Conservation (phyloP, 2,329 filamentous ascomycete genomes). For the Cladosporium sp. region DNA sequence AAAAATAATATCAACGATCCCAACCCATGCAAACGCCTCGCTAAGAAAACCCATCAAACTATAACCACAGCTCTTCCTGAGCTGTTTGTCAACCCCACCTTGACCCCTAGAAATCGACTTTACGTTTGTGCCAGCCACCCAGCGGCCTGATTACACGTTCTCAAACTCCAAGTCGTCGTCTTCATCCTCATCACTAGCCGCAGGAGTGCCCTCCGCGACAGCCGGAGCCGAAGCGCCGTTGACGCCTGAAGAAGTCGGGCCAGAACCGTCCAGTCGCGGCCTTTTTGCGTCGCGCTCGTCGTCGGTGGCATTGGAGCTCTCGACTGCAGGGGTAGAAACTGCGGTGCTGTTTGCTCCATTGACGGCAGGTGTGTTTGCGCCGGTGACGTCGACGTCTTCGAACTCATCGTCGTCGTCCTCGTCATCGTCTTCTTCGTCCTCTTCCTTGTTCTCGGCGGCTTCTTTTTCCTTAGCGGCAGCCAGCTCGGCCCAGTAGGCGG, state of each 20-base stretch:
- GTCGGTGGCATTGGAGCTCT: conserved; percentile 31
- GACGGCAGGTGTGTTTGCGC: conserved; percentile 26
- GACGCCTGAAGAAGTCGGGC: conserved; percentile 18
- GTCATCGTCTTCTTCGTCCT: conserved; percentile 48
- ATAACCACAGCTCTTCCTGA: no score
- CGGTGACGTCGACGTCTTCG: conserved; percentile 53
- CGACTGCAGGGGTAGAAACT: conserved; percentile 24
- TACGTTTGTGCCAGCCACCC: no score
- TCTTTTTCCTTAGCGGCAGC: conserved; percentile 54
- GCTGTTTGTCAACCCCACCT: no score
- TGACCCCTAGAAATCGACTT: no score
- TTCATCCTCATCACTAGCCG: conserved; percentile 39
- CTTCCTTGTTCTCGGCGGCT: conserved; percentile 45
- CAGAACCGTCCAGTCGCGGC: conserved; percentile 54
- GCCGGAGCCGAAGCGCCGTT: conserved; percentile 17
- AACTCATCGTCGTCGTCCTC: conserved; percentile 49
- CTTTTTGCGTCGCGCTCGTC: conserved; percentile 55
- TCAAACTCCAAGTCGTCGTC: conserved; percentile 33
- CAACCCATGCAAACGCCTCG: no score
- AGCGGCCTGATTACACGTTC: conserved; percentile 13
- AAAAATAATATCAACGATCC: no score
- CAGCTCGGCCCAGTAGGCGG: conserved; percentile 64
- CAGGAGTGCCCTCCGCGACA: conserved; percentile 32
- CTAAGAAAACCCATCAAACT: no score
- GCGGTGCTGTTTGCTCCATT: conserved; percentile 31